Evolutionary conservation across 2,329 filamentous ascomycete species (phyloP).

Genomic region (Exophiala mesophila): DNA sequence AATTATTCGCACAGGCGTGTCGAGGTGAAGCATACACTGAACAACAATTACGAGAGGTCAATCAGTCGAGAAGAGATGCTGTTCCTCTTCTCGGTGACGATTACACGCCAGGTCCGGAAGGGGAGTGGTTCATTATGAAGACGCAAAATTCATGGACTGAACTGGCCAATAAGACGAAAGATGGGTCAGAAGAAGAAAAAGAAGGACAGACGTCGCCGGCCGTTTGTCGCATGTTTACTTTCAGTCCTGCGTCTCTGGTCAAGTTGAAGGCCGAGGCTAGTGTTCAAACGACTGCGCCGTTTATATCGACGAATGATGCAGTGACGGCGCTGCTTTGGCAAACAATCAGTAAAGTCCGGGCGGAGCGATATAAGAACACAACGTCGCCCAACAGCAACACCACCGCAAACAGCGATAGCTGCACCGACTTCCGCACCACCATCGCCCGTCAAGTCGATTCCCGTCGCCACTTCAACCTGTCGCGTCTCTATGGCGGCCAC

Average conservation of each 20-base stretch:
- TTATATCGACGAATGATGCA: conserved; percentile 52
- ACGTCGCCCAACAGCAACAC: too few species aligned
- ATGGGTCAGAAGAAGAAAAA: conserved; percentile 6
- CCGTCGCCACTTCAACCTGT: conserved; percentile 40
- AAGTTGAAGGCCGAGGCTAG: conserved; percentile 40
- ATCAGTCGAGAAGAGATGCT: conserved; percentile 35
- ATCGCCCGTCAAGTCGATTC: conserved; percentile 49
- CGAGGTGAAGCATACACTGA: conserved; percentile 40
- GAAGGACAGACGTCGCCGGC: conserved; percentile 13
- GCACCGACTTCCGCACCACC: conserved; percentile 25
- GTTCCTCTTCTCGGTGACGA: conserved; percentile 39
- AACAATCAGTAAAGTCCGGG: conserved; percentile 39
- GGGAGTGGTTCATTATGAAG: conserved; percentile 34
- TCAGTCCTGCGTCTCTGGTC: conserved; percentile 35
- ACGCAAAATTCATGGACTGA: conserved; percentile 1
- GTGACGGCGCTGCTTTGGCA: conserved; percentile 51
- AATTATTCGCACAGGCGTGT: conserved; percentile 48
- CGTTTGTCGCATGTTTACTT: conserved; percentile 45
- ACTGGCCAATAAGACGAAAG: conserved; percentile 5
- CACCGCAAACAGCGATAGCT: neutral
- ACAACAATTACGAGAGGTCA: conserved; percentile 43
- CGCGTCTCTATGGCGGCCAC: conserved; percentile 45
- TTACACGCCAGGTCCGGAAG: conserved; percentile 34
- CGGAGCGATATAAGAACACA: conserved; percentile 34
- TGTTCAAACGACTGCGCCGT: conserved; percentile 27